Percentiles rank a stretch among this genome's conserved stretches.
Evolutionary conservation across 1,284 basidiomycete species (phyloP).

Genomic region (Leccinum insolens): DNA sequence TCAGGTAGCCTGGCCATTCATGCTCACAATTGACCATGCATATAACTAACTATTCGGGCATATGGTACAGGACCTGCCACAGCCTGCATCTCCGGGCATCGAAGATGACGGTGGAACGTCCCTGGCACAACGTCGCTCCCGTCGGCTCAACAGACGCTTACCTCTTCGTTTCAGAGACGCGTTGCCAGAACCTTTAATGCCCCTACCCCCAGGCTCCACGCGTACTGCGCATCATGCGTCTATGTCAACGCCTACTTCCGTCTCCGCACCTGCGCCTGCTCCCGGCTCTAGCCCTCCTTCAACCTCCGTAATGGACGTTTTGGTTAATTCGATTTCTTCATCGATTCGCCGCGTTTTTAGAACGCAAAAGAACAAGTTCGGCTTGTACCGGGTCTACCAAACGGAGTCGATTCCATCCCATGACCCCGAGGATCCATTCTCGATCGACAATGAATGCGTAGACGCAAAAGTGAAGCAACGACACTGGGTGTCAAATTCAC

Average conservation of each 20-base stretch:
- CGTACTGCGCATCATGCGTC: no score
- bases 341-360: neutral
- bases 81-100: neutral
- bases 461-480: neutral
- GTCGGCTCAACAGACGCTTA: neutral
- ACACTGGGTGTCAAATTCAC: no score
- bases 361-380: neutral
- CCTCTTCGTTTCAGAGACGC: neutral
- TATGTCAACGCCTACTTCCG: no score
- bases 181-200: neutral
- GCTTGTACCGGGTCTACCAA: neutral
- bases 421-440: neutral
- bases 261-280: neutral
- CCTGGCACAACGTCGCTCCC: neutral
- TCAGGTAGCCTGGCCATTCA: no score
- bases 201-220: neutral
- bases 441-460: neutral
- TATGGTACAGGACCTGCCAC: neutral
- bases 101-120: neutral
- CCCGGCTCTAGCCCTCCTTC: neutral
- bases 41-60: constrained; percentile 19
- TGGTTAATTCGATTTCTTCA: neutral
- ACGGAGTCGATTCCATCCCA: neutral
- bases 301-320: neutral
- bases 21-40: no score